A percentile compares a stretch with the other conserved stretches of the same genome.
These are phyloP conservation scores for Trichoderma asperelloides DNA, from an alignment of 495 filamentous ascomycete genomes.

Conservation along the genomic window DNA sequence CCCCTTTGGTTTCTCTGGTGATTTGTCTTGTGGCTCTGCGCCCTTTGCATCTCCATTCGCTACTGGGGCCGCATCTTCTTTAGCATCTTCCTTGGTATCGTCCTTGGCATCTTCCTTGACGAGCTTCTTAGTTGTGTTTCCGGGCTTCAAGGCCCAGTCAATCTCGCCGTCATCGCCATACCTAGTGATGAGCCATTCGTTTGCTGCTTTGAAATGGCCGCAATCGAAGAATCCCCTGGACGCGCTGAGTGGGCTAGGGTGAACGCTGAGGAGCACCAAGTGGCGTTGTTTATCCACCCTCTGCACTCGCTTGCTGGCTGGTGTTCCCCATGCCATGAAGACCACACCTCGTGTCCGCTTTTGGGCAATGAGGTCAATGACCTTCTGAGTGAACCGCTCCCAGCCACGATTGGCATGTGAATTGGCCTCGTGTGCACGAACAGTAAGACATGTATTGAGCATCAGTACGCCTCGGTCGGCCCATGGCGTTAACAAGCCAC, in stretches of 20 bases:
- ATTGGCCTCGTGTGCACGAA: slow-evolving; percentile 77
- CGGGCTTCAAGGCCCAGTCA: slow-evolving; percentile 68
- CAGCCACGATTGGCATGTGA: slow-evolving; percentile 77
- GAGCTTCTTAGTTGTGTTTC: slow-evolving; percentile 15
- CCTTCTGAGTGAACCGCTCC: slow-evolving; percentile 85
- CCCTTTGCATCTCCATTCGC: slow-evolving; percentile 7
- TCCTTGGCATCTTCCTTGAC: slow-evolving; percentile 16
- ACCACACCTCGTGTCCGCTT: slow-evolving; percentile 72
- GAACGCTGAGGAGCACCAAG: slow-evolving; percentile 71
- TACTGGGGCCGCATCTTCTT: slow-evolving; percentile 13
- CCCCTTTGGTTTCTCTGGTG: not conserved
- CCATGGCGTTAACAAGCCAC: slow-evolving; percentile 83
- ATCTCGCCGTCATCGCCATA: slow-evolving; percentile 76
- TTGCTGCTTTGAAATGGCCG: slow-evolving; percentile 78
- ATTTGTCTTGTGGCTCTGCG: not conserved
- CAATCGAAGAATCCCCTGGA: slow-evolving; percentile 73
- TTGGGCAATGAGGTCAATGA: slow-evolving; percentile 76
- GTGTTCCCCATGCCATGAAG: slow-evolving; percentile 86
- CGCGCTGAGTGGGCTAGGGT: slow-evolving; percentile 87
- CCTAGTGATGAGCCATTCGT: slow-evolving; percentile 71
- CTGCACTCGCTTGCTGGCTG: slow-evolving; percentile 63
- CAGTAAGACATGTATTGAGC: slow-evolving; percentile 88
- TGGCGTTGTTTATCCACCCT: slow-evolving; percentile 64
- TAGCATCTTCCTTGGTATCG: slow-evolving; percentile 13
- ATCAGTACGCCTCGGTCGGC: slow-evolving; percentile 84